phyloP scores from a whole-genome alignment of 306 rosid genomes.

The Begonia masoniana region DNA sequence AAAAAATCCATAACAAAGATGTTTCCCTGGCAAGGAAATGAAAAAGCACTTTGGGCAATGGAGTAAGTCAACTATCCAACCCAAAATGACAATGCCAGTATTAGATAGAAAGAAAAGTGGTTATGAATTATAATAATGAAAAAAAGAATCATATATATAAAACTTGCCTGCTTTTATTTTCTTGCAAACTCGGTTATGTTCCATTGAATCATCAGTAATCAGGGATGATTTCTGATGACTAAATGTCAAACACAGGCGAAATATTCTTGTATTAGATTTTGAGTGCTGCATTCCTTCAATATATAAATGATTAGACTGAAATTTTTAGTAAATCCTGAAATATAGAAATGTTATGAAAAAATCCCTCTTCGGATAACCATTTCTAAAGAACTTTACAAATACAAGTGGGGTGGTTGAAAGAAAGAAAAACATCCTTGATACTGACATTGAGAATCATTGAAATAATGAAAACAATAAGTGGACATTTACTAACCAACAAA shows the following conservation, averaged over 20 bases:
- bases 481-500: slow-evolving; percentile 37
- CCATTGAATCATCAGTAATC: slow-evolving; percentile 16
- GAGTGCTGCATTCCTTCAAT: slow-evolving; percentile 52
- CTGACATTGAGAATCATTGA: too few species aligned
- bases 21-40: too few species aligned
- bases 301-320: not conserved
- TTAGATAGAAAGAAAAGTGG: too few species aligned
- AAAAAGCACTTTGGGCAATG: too few species aligned
- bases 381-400: too few species aligned
- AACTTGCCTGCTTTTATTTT: slow-evolving; percentile 60
- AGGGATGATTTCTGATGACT: slow-evolving; percentile 22
- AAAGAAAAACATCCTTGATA: too few species aligned
- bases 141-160: not conserved
- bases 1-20: too few species aligned
- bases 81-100: too few species aligned
- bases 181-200: slow-evolving; percentile 30
- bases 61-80: too few species aligned
- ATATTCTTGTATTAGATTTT: slow-evolving; percentile 34
- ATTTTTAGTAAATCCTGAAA: not conserved
- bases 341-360: not conserved
- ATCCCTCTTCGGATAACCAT: not conserved
- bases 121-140: too few species aligned
- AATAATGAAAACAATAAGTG: not conserved
- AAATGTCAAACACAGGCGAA: slow-evolving; percentile 59
- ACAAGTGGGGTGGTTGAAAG: too few species aligned